These are phyloP conservation scores for Silene coronaria DNA, from an alignment of 179 eudicot genomes.

Conservation along the genomic window DNA sequence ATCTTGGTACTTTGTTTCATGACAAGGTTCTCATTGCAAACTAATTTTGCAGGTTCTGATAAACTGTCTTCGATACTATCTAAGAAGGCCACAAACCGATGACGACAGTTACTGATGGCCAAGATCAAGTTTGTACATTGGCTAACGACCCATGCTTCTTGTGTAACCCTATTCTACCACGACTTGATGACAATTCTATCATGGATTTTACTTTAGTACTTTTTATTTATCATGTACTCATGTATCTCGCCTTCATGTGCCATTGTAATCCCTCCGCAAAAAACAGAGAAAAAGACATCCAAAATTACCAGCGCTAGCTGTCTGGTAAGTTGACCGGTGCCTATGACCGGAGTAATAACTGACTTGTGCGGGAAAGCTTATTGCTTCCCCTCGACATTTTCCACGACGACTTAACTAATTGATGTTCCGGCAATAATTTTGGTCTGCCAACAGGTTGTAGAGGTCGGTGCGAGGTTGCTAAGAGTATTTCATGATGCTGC, in stretches of 20 bases:
- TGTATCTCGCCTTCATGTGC: background rate
- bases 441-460: too few species aligned
- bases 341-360: background rate
- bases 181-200: background rate
- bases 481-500: too few species aligned
- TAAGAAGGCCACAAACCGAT: conserved; percentile 69
- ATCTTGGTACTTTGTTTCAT: background rate
- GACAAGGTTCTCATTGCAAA: background rate
- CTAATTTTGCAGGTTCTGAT: conserved; percentile 54
- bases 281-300: background rate
- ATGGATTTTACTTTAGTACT: conserved; percentile 17
- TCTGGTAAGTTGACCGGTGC: background rate
- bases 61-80: conserved; percentile 84
- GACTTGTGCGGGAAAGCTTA: background rate
- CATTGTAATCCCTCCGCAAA: background rate
- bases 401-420: background rate
- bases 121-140: conserved; percentile 6
- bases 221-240: background rate
- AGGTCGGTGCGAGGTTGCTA: too few species aligned
- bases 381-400: background rate
- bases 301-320: background rate
- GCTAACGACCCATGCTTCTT: background rate
- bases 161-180: conserved; percentile 7
- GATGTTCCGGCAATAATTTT: too few species aligned
- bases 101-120: conserved; percentile 64